These are phyloP conservation scores for Entophlyctis luteolus DNA, from an alignment of 192 early-diverging fungal species.

Conservation along the genomic window DNA sequence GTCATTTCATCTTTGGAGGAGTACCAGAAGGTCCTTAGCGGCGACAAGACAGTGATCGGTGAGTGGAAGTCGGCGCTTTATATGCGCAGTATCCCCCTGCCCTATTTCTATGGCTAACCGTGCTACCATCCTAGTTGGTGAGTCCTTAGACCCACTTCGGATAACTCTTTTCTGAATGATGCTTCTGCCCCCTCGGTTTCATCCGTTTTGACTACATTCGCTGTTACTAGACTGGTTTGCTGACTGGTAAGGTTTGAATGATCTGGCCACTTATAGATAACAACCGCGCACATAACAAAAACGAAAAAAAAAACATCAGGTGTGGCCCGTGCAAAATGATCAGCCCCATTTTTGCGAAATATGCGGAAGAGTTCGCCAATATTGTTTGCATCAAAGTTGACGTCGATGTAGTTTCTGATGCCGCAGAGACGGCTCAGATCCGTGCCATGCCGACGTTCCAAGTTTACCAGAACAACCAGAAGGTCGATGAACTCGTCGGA, in stretches of 20 bases:
- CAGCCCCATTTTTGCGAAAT: conserved; percentile 41
- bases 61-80: background rate
- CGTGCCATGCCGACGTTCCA: conserved; percentile 82
- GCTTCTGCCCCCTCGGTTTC: background rate
- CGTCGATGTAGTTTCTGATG: conserved; percentile 53
- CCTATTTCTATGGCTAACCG: background rate
- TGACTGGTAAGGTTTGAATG: background rate
- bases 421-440: conserved; percentile 43
- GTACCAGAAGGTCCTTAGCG: background rate
- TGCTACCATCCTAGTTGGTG: background rate
- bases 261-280: background rate
- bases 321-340: conserved; percentile 56
- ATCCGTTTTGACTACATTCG: background rate
- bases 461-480: conserved; percentile 70
- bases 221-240: conserved; percentile 12
- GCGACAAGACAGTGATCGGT: conserved; percentile 5
- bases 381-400: conserved; percentile 47
- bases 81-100: background rate
- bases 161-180: background rate
- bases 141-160: background rate
- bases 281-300: background rate
- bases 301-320: conserved; percentile 12
- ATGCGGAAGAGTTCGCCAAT: conserved; percentile 37
- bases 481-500: conserved; percentile 75
- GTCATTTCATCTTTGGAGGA: background rate